Conservation (phyloP, 257 asterid genomes). For the Solanum tarijense region DNA sequence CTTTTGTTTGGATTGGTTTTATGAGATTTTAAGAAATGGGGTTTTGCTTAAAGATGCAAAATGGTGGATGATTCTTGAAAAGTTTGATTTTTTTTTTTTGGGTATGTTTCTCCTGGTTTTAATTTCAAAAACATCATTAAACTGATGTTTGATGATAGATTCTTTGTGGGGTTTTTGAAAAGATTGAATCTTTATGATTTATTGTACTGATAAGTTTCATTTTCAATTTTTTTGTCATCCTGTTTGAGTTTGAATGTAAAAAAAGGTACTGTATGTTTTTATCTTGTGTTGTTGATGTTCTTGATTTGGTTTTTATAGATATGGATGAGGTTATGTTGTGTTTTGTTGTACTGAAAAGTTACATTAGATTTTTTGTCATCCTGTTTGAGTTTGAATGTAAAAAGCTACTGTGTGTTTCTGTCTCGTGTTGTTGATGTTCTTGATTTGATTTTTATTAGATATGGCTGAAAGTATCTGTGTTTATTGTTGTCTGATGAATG, state of each 20-base stretch:
- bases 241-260: neutral
- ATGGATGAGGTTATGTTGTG: neutral
- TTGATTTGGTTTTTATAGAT: neutral
- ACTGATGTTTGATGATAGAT: neutral
- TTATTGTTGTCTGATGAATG: neutral
- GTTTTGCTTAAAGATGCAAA: constrained; percentile 27
- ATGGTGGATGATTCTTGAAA: constrained; percentile 19
- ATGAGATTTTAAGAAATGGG: constrained; percentile 20
- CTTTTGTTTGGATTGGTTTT: neutral
- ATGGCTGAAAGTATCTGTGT: neutral
- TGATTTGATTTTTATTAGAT: neutral
- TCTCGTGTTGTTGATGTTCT: neutral
- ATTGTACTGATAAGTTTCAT: neutral
- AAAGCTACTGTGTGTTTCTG: neutral
- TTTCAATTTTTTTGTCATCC: neutral
- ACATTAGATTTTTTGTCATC: neutral
- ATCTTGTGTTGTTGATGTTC: neutral
- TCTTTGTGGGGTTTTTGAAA: neutral
- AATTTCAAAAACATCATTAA: neutral
- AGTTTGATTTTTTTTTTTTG: constrained; percentile 32
- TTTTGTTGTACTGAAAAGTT: neutral
- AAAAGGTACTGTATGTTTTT: neutral
- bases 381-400: neutral
- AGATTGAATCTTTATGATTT: constrained; percentile 18
- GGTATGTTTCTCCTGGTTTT: constrained; percentile 19